These are phyloP conservation scores for Crithidia bombi DNA, from an alignment of 208 protist species.

Conservation along the genomic window DNA sequence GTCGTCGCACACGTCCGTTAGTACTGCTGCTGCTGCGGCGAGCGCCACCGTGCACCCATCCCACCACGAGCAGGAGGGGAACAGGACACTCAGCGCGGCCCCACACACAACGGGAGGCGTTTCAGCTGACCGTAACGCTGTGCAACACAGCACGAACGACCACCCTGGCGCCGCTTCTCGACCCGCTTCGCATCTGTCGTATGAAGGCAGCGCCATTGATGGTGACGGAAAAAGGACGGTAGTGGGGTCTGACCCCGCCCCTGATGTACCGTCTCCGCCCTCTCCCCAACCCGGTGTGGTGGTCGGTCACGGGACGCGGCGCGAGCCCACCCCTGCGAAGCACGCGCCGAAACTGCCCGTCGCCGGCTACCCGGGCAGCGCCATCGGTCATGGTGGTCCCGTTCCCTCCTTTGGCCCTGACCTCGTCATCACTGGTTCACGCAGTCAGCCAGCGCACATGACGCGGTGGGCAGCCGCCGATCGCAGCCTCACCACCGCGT, in stretches of 20 bases:
- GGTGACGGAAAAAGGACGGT: neutral
- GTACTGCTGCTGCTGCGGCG: too few relatives aligned
- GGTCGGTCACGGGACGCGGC: neutral
- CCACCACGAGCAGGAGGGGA: too few relatives aligned
- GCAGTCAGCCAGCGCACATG: neutral
- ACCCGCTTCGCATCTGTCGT: neutral
- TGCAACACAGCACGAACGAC: too few relatives aligned
- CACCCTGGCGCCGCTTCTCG: neutral
- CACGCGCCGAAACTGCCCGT: neutral
- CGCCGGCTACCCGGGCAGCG: slow-evolving; percentile 2
- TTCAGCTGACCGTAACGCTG: too few relatives aligned
- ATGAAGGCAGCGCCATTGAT: neutral
- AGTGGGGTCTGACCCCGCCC: neutral
- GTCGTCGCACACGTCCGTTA: neutral
- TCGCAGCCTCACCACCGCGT: slow-evolving; percentile 1
- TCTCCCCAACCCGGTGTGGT: neutral
- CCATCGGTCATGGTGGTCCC: neutral
- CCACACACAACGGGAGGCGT: too few relatives aligned
- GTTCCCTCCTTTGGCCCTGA: neutral
- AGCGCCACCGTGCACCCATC: too few relatives aligned
- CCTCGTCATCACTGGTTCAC: neutral
- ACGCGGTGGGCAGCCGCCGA: slow-evolving; percentile 13
- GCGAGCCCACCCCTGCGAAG: neutral
- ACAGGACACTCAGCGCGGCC: too few relatives aligned
- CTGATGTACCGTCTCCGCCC: neutral